Conservation (phyloP, 2,329 filamentous ascomycete species). For the Ophiostoma novo-ulmi region DNA sequence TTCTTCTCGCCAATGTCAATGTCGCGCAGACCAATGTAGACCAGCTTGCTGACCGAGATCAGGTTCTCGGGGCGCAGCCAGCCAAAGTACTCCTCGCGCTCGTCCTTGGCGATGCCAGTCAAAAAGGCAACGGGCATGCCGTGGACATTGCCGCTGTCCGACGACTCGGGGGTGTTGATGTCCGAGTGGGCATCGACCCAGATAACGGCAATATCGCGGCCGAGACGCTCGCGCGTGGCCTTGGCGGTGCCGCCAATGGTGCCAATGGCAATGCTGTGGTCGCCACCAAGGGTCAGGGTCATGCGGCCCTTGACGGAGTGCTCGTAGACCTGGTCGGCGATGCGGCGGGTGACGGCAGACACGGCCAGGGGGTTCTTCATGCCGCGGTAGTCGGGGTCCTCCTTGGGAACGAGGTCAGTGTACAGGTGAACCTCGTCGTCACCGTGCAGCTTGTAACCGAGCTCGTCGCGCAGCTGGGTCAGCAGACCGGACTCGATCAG, state of each 20-base stretch:
- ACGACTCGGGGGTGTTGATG: slow-evolving; percentile 93
- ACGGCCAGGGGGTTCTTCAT: slow-evolving; percentile 94
- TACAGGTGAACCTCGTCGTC: slow-evolving; percentile 80
- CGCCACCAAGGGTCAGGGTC: slow-evolving; percentile 88
- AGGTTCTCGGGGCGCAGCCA: slow-evolving; percentile 74
- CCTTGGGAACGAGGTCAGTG: slow-evolving; percentile 62
- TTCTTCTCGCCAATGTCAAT: slow-evolving; percentile 92
- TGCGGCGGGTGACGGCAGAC: slow-evolving; percentile 73
- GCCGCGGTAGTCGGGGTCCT: slow-evolving; percentile 73
- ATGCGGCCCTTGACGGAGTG: slow-evolving; percentile 79
- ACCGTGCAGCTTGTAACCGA: slow-evolving; percentile 82
- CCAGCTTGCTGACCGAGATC: slow-evolving; percentile 73
- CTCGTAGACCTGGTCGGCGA: slow-evolving; percentile 79
- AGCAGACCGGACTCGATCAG: slow-evolving; percentile 86
- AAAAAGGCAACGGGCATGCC: slow-evolving; percentile 96
- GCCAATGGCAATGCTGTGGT: slow-evolving; percentile 95
- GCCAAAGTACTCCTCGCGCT: slow-evolving; percentile 75
- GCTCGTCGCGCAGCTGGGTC: slow-evolving; percentile 72
- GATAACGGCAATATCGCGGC: slow-evolving; percentile 78
- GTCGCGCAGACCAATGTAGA: slow-evolving; percentile 93
- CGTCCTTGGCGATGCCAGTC: slow-evolving; percentile 74
- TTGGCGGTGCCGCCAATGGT: slow-evolving; percentile 82
- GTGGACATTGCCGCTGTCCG: slow-evolving; percentile 87
- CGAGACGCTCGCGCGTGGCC: slow-evolving; percentile 77
- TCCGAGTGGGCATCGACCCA: slow-evolving; percentile 99